These are phyloP conservation scores for Amphibolis antarctica DNA, from an alignment of 106 monocot species.

Conservation along the genomic window DNA sequence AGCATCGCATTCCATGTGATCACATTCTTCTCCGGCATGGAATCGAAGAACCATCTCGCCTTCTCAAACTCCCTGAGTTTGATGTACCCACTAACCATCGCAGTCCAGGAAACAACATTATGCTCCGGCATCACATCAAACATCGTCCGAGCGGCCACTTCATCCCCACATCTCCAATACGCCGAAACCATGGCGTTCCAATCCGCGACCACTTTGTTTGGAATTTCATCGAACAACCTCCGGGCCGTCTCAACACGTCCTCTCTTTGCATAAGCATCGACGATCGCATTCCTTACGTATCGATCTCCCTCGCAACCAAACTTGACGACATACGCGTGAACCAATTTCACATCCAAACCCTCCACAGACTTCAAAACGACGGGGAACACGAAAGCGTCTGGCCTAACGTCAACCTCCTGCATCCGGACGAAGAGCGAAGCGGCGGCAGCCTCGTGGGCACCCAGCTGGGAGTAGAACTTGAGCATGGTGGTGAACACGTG, in stretches of 20 bases:
- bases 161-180: slow-evolving; percentile 24
- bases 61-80: slow-evolving; percentile 12
- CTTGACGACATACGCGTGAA: slow-evolving; percentile 20
- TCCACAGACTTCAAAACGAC: slow-evolving; percentile 7
- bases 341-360: background rate
- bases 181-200: slow-evolving; percentile 33
- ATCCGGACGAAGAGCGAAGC: background rate
- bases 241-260: slow-evolving; percentile 7
- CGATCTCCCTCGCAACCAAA: slow-evolving; percentile 15
- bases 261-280: slow-evolving; percentile 17
- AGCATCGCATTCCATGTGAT: slow-evolving; percentile 43
- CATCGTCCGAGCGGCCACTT: slow-evolving; percentile 4
- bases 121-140: slow-evolving; percentile 23
- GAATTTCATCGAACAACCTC: slow-evolving; percentile 27
- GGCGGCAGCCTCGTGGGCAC: background rate
- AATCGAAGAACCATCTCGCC: slow-evolving; percentile 24
- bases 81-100: slow-evolving; percentile 31
- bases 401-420: background rate
- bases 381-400: slow-evolving; percentile 23
- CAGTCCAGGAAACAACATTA: slow-evolving; percentile 25
- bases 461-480: slow-evolving; percentile 17
- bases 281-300: slow-evolving; percentile 26
- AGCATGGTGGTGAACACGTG: slow-evolving; percentile 23
- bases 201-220: slow-evolving; percentile 13
- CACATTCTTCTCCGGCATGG: slow-evolving; percentile 33